Conservation (phyloP, 2,329 filamentous ascomycete genomes). For the Trichophyton verrucosum region DNA sequence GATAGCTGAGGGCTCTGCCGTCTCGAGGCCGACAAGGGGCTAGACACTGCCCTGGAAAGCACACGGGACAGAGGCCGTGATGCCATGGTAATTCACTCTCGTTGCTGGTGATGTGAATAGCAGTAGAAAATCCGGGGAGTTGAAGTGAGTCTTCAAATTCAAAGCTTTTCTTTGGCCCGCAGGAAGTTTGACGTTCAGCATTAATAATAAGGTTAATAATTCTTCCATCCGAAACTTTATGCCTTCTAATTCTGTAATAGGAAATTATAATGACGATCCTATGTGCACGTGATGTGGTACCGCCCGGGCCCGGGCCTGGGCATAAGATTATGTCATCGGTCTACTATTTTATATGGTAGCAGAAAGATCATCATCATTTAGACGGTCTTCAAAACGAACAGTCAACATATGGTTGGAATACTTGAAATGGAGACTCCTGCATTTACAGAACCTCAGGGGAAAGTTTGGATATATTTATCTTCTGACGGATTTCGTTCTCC, state of each 20-base stretch:
- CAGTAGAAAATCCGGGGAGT: too few relatives aligned
- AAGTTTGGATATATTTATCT: too few relatives aligned
- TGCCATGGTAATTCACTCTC: neutral
- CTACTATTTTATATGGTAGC: too few relatives aligned
- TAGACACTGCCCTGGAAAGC: neutral
- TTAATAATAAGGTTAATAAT: slow-evolving; percentile 1
- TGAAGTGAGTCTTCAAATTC: neutral
- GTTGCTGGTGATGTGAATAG: neutral
- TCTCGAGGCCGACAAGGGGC: slow-evolving; percentile 4
- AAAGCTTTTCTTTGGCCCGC: neutral
- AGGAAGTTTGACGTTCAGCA: neutral
- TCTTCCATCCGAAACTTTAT: neutral
- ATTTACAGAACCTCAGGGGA: too few relatives aligned
- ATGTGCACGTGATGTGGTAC: too few relatives aligned
- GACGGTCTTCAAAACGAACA: too few relatives aligned
- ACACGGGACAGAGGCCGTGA: slow-evolving; percentile 5
- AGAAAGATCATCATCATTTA: too few relatives aligned
- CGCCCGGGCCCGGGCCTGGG: too few relatives aligned
- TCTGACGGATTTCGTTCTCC: too few relatives aligned
- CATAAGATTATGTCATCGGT: too few relatives aligned
- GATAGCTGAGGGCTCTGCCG: neutral
- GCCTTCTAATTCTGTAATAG: neutral
- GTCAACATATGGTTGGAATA: too few relatives aligned
- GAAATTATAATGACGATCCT: neutral
- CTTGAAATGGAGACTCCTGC: too few relatives aligned